A percentile compares a stretch with the other conserved stretches of the same genome.
Conservation (phyloP, 352 stramenopile species). For the Globisporangium lucens region DNA sequence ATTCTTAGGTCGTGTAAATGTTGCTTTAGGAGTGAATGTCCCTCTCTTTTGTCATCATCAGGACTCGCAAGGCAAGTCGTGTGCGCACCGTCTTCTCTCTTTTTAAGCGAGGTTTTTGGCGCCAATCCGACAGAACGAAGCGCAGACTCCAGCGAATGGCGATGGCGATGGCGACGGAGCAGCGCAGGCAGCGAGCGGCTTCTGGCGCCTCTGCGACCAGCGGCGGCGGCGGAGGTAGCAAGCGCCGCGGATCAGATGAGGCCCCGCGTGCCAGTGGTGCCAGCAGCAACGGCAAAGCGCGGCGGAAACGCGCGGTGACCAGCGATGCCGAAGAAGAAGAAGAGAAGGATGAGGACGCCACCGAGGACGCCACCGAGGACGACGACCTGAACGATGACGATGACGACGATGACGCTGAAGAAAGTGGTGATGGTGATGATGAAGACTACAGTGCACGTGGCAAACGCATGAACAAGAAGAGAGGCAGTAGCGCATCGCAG, state of each 20-base stretch:
- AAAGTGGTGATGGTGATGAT: conserved; percentile 14
- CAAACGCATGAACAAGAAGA: background rate
- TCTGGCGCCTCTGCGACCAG: background rate
- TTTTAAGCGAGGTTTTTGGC: background rate
- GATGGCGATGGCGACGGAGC: conserved; percentile 12
- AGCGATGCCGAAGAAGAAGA: conserved; percentile 10
- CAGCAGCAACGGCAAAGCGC: conserved; percentile 3
- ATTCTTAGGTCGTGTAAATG: no score
- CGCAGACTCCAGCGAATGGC: background rate
- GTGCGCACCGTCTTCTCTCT: no score
- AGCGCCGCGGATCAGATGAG: conserved; percentile 5
- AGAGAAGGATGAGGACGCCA: conserved; percentile 31
- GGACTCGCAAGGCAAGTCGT: no score
- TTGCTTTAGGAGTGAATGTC: no score
- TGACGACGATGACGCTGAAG: conserved; percentile 11
- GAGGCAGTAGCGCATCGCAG: background rate
- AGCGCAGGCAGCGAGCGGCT: background rate
- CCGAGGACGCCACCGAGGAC: conserved; percentile 17
- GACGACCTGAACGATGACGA: conserved; percentile 13
- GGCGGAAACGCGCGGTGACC: conserved; percentile 3
- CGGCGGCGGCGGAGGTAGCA: background rate
- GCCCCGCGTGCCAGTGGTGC: background rate
- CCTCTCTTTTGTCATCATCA: no score
- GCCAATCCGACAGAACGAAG: background rate
- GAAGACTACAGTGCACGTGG: conserved; percentile 3